Base-by-base conservation (phyloP, 169 alveolate species). In the Cryptosporidium bovis region DNA sequence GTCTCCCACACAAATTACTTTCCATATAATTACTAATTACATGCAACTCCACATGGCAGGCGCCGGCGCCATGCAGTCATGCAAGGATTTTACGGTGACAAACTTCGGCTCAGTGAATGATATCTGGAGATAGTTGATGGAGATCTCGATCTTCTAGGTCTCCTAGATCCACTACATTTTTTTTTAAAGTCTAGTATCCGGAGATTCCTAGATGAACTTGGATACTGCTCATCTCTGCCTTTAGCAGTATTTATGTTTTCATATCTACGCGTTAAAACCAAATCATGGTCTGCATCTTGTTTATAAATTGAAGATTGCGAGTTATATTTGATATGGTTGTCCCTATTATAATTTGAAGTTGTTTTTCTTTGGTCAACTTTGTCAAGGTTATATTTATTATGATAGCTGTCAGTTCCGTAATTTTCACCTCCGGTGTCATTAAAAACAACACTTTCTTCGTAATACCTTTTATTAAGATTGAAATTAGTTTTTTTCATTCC, bases 111-210 rank as follows among this genome's bases (percentile, higher is more conserved):
- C n/a, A 77, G 40, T 12, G 87, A 77, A 29, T 71, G 71, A 77
- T 77, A 77, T 77, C 87, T 77, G 7, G 87, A 77, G n/a, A 77
- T 62, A 15, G 87, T 60, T n/a, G 87, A 77, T 20, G 87, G 87
- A 20, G 87, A 77, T 10, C 87, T 51, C 27, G 87, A 77, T 44
- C 87, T 77, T 15, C 87, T 33, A 1, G 77, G 50, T 15, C 48
- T 83, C 27, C 64, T 53, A 7, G 29, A 13, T 53, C 29, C 12
- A 12, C 64, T 53, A 5, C 12, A n/a, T 12, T 7, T 20, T 53
- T 53, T 53, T 27, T 36, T 66, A 56, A 7, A 65, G 24, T 65
- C 82, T 64, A 55, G 31, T 46, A 36, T 69, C 18, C 51, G 56
- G 40, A 67, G 66, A 68, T 66, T 85, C 68, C 90, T 44, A 7